Evolutionary conservation across 495 filamentous ascomycete genomes (phyloP), one percentile per base, ranked within the genome.

Genomic region (Antarctomyces pellizariae): DNA sequence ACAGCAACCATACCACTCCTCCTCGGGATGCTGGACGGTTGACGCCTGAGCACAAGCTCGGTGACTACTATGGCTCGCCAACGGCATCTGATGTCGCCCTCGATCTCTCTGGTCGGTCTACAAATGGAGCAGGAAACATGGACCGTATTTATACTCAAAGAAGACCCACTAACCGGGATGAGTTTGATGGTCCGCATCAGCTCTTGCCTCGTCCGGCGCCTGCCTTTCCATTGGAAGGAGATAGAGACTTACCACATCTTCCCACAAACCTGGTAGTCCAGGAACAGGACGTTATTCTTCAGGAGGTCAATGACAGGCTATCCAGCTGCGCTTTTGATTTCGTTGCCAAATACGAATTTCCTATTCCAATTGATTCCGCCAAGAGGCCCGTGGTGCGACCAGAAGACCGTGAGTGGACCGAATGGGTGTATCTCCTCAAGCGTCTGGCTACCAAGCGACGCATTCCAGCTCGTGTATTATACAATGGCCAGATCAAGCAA

Each of bases 401-500:
- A 16, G 66, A 69, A 38, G 78, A 89, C 48, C 61, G 76, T 33
- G 78, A 83, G 48, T 89, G 78, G 77, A 82, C 75, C 36, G 78
- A 89, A 45, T 89, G 78, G 78, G 76, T 82, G 17, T 78, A 80
- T 49, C 63, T 89, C 30, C 57, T 89, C 32, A 84, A 83, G 52
- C 62, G 77, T 19, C 57, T 89, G 32, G 77, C 78, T 18, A 84
- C 76, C 18, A 82, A 83, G 50, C 59, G 78, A 15, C 65, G 76
- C 23, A 84, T 89, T 36, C 78, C 78, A 10, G 70, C 77, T 11
- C 56, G 75, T 27, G 71, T 82, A 7, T 53, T 89, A 18, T 82
- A 89, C 51, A 76, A 83, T 46, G 71, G 75, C 34, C 77, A 84
- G 48, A 89, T 89, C 52, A 83, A 82, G 46, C 74, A 83, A 46